These are phyloP conservation scores for Mortierella sp. DNA, from an alignment of 371 early-diverging fungal species.

Conservation along the genomic window DNA sequence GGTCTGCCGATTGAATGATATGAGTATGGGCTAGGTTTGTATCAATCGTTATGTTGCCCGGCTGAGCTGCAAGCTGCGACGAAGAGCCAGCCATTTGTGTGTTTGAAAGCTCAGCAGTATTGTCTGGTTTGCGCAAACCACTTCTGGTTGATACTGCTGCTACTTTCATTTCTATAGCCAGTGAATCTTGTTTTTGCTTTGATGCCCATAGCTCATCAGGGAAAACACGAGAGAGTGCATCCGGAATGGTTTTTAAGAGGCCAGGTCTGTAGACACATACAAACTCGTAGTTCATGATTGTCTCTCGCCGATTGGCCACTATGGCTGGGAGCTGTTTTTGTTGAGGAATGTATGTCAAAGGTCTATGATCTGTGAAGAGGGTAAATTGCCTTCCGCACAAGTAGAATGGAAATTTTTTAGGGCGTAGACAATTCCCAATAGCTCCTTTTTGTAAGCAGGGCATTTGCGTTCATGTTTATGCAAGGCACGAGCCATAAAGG, in stretches of 20 bases:
- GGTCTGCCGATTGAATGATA: no score
- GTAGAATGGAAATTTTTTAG: slow-evolving; percentile 21
- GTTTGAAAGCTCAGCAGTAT: no score
- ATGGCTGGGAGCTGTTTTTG: slow-evolving; percentile 16
- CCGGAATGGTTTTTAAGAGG: slow-evolving; percentile 31
- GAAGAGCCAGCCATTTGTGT: no score
- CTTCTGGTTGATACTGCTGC: no score
- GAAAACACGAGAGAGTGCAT: slow-evolving; percentile 29
- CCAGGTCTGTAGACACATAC: slow-evolving; percentile 26
- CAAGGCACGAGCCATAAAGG: slow-evolving; percentile 14
- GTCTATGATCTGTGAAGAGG: slow-evolving; percentile 30
- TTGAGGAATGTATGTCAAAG: slow-evolving; percentile 29
- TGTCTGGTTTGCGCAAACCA: no score
- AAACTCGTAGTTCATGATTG: slow-evolving; percentile 19
- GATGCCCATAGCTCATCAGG: slow-evolving; percentile 20
- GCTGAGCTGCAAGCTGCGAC: no score
- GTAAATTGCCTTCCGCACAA: slow-evolving; percentile 20
- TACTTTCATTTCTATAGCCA: no score
- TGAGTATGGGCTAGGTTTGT: no score
- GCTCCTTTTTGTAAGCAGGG: slow-evolving; percentile 31
- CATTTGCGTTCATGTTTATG: slow-evolving; percentile 18
- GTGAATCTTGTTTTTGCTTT: background rate
- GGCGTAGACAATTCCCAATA: slow-evolving; percentile 29
- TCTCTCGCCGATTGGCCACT: slow-evolving; percentile 30
- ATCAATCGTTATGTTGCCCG: no score